Conservation (phyloP, 306 rosid species). For the Cercis canadensis region DNA sequence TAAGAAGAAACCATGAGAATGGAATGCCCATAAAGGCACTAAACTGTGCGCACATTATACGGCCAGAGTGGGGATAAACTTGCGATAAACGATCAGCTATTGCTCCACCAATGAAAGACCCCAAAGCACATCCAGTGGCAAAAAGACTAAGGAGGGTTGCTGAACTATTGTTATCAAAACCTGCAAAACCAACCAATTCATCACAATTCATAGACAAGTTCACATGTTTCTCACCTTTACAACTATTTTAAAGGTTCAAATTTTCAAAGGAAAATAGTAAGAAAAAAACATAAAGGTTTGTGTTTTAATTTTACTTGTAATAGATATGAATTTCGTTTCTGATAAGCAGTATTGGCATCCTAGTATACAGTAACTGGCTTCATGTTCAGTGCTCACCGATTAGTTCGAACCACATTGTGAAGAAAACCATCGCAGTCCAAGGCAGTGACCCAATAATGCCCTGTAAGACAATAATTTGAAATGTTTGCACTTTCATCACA, state of each 20-base stretch:
- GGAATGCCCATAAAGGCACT: conserved; percentile 98
- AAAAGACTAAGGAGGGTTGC: conserved; percentile 84
- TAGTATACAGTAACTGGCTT: conserved; percentile 15
- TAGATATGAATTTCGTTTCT: conserved; percentile 2
- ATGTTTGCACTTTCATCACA: conserved; percentile 79
- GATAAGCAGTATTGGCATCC: conserved; percentile 18
- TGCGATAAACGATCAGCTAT: conserved; percentile 74
- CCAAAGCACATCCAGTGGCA: conserved; percentile 86
- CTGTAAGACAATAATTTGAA: conserved; percentile 90
- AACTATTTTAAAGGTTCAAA: background rate
- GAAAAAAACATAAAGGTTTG: background rate
- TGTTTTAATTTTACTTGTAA: background rate
- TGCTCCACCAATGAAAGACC: conserved; percentile 81
- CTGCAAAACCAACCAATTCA: conserved; percentile 47
- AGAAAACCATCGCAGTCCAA: conserved; percentile 99
- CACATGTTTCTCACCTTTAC: no score
- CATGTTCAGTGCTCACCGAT: conserved; percentile 72
- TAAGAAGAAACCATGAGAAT: conserved; percentile 83
- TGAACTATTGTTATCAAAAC: conserved; percentile 83
- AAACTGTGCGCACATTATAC: conserved; percentile 93
- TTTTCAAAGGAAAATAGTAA: background rate
- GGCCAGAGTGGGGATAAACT: conserved; percentile 79
- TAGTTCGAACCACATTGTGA: conserved; percentile 99
- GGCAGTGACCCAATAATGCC: conserved; percentile 92
- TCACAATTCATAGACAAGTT: conserved; percentile 6